phyloP scores from a whole-genome alignment of 2,329 filamentous ascomycete species.

The Aaosphaeria arxii region DNA sequence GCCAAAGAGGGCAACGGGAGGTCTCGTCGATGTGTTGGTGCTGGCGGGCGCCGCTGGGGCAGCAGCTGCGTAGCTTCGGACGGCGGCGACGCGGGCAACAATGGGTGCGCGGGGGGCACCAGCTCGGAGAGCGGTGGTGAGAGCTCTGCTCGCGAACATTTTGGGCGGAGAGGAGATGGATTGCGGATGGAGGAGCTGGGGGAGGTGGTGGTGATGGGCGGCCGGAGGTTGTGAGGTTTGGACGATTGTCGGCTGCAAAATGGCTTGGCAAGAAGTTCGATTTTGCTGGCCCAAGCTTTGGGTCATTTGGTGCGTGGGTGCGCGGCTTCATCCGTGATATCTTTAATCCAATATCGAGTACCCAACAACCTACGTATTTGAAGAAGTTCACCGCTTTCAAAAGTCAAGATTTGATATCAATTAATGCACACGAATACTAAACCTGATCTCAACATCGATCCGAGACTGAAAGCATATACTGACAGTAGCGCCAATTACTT shows the following conservation, averaged over 20 bases:
- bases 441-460: too few relatives aligned
- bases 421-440: too few relatives aligned
- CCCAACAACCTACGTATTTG: too few relatives aligned
- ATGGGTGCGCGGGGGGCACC: conserved; percentile 57
- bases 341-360: too few relatives aligned
- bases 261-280: conserved; percentile 10
- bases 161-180: conserved; percentile 38
- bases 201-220: conserved; percentile 8
- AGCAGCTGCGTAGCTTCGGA: conserved; percentile 73
- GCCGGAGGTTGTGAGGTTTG: conserved; percentile 5
- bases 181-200: conserved; percentile 25
- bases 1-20: conserved; percentile 88
- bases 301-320: background rate
- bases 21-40: conserved; percentile 66
- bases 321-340: too few relatives aligned
- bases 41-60: conserved; percentile 39
- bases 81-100: conserved; percentile 58
- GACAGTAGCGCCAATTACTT: too few relatives aligned
- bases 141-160: conserved; percentile 57
- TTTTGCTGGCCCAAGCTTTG: background rate
- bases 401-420: too few relatives aligned
- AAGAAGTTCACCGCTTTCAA: too few relatives aligned
- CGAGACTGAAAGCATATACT: too few relatives aligned
- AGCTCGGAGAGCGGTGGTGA: conserved; percentile 57
- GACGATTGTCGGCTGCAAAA: conserved; percentile 15